Conservation (phyloP, 169 alveolate species). For the Cryptosporidium sp. region DNA sequence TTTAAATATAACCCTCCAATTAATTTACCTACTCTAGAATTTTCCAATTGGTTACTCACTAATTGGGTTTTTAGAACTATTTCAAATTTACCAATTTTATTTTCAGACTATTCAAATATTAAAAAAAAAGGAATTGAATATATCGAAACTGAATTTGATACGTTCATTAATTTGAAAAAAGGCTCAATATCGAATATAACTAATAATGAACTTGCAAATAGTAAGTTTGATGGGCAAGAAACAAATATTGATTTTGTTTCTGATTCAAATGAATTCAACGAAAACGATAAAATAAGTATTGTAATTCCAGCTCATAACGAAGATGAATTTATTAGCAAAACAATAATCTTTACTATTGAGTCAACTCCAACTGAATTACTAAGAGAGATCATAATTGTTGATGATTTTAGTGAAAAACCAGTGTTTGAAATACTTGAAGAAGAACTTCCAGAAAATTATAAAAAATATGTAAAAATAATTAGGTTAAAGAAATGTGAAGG, state of each 20-base stretch:
- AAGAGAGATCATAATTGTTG: conserved; percentile 81
- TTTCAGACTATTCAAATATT: background rate
- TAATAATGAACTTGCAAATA: background rate
- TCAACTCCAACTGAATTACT: conserved; percentile 76
- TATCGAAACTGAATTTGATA: conserved; percentile 54
- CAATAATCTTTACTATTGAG: conserved; percentile 76
- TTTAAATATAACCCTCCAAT: conserved; percentile 11
- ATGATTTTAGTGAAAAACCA: conserved; percentile 79
- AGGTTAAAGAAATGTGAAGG: conserved; percentile 80
- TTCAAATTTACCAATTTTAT: conserved; percentile 1
- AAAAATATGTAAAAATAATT: conserved; percentile 63
- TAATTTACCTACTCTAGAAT: conserved; percentile 19
- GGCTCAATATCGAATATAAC: background rate
- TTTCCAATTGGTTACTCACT: conserved; percentile 38
- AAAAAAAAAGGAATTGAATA: conserved; percentile 12
- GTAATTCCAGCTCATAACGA: conserved; percentile 82
- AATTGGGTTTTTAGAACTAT: conserved; percentile 44
- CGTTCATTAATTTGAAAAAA: conserved; percentile 11
- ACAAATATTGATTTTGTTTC: background rate
- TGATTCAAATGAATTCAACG: background rate
- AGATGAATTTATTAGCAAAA: conserved; percentile 76
- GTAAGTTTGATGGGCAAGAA: too few species aligned
- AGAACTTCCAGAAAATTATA: conserved; percentile 56
- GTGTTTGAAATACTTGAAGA: conserved; percentile 61
- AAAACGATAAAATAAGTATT: conserved; percentile 60